These are phyloP conservation scores for Friedmanniomyces endolithicus DNA, from an alignment of 495 filamentous ascomycete species.

Conservation along the genomic window DNA sequence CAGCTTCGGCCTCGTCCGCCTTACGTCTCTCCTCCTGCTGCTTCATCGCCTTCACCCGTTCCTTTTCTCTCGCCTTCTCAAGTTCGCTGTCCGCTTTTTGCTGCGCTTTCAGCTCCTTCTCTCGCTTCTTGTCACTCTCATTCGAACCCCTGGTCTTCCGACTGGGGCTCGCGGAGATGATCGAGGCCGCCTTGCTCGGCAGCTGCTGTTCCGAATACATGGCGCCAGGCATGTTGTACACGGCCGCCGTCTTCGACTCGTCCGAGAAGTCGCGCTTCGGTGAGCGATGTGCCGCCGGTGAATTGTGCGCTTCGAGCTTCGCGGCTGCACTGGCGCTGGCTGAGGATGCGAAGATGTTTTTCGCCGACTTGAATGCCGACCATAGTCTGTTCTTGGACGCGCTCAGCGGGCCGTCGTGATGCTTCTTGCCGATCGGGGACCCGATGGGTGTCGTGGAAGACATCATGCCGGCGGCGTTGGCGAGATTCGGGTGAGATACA, in stretches of 20 bases:
- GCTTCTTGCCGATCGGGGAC: constrained; percentile 50
- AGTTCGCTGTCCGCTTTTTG: constrained; percentile 42
- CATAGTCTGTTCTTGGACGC: constrained; percentile 80
- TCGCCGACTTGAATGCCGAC: constrained; percentile 75
- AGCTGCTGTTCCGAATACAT: constrained; percentile 16
- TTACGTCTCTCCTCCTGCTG: constrained; percentile 16
- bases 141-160: constrained; percentile 61
- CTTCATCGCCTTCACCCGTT: constrained; percentile 33
- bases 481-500: constrained; percentile 45
- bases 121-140: constrained; percentile 55
- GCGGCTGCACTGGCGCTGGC: constrained; percentile 66
- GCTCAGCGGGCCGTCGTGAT: constrained; percentile 66
- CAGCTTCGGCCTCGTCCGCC: constrained; percentile 14
- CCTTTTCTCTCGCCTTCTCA: constrained; percentile 54
- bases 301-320: constrained; percentile 45
- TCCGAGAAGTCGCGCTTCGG: constrained; percentile 16
- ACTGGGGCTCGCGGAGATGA: constrained; percentile 22
- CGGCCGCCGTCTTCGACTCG: constrained; percentile 15
- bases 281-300: constrained; percentile 25
- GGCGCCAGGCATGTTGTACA: constrained; percentile 20
- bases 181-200: constrained; percentile 3
- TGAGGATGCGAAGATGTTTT: constrained; percentile 68
- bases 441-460: constrained; percentile 54
- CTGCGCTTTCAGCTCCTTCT: constrained; percentile 49
- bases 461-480: constrained; percentile 28